Evolutionary conservation across 768 basidiomycete genomes (phyloP).

Genomic region (Lentinula raphanica): DNA sequence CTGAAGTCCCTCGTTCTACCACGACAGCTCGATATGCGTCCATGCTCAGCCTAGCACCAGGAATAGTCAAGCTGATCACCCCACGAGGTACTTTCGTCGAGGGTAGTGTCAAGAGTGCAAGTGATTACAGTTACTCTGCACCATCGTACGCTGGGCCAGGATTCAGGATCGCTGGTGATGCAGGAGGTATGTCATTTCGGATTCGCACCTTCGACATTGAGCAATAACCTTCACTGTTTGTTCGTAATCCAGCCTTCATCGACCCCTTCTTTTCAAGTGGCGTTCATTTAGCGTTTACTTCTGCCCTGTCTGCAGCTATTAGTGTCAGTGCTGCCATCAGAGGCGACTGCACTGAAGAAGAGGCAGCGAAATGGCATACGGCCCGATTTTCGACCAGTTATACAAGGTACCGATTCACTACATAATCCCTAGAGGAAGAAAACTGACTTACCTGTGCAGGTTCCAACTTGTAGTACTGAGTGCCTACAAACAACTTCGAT

Average conservation of each 20-base stretch:
- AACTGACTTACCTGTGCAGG: conserved; percentile 21
- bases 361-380: conserved; percentile 52
- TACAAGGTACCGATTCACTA: conserved; percentile 39
- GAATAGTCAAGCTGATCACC: conserved; percentile 14
- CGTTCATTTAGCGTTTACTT: conserved; percentile 59
- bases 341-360: conserved; percentile 40
- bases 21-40: conserved; percentile 21
- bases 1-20: conserved; percentile 18
- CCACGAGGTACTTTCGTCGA: conserved; percentile 28
- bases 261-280: conserved; percentile 65
- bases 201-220: not conserved
- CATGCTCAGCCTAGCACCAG: conserved; percentile 22
- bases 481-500: conserved; percentile 67
- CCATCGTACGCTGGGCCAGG: conserved; percentile 46
- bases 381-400: conserved; percentile 52
- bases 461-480: conserved; percentile 67
- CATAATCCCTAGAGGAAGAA: not conserved
- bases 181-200: conserved; percentile 44
- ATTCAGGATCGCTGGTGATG: conserved; percentile 63
- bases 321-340: conserved; percentile 54
- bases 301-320: conserved; percentile 53
- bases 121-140: conserved; percentile 64
- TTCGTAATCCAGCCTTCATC: conserved; percentile 45
- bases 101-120: conserved; percentile 46
- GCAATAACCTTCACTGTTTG: not conserved